These are phyloP conservation scores for Aschersonia sp. DNA, from an alignment of 2,329 filamentous ascomycete species.

Conservation along the genomic window DNA sequence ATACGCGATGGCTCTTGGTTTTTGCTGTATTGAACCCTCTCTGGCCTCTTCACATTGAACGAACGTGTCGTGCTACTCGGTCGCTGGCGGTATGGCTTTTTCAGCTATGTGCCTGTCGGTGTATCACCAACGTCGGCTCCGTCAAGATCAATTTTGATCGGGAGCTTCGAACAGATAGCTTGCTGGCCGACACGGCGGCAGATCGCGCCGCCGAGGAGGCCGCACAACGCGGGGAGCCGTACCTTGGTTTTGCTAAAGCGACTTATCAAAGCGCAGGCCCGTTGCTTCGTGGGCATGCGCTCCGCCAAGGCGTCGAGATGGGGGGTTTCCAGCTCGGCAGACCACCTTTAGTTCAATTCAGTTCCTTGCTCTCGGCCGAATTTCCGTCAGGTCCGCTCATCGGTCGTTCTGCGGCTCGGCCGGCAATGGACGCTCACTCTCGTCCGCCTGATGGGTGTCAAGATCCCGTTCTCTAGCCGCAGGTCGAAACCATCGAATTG, in stretches of 20 bases:
- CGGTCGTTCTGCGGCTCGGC: no score
- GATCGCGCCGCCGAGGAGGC: conserved; percentile 76
- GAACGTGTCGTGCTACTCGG: conserved; percentile 89
- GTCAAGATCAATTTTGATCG: conserved; percentile 96
- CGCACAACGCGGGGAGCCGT: conserved; percentile 59
- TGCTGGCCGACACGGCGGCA: conserved; percentile 84
- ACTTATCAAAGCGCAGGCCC: conserved; percentile 67
- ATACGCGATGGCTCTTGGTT: no score
- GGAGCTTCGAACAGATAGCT: conserved; percentile 82
- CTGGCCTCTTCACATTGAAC: conserved; percentile 90
- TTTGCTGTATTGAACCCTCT: conserved; percentile 41
- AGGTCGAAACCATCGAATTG: no score
- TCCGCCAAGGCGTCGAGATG: conserved; percentile 89
- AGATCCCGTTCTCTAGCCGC: no score
- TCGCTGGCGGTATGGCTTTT: conserved; percentile 94
- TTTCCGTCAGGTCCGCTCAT: no score
- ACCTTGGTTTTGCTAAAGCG: conserved; percentile 85
- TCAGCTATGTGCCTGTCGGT: conserved; percentile 87
- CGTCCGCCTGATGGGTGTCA: no score
- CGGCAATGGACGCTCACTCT: no score
- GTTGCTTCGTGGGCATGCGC: conserved; percentile 67
- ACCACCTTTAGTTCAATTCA: no score
- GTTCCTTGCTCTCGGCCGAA: no score
- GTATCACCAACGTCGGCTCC: conserved; percentile 93
- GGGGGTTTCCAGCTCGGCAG: conserved; percentile 93